Evolutionary conservation across 2,329 filamentous ascomycete genomes (phyloP), one percentile per base, ranked within the genome.

Genomic region (Drechmeria coniospora): DNA sequence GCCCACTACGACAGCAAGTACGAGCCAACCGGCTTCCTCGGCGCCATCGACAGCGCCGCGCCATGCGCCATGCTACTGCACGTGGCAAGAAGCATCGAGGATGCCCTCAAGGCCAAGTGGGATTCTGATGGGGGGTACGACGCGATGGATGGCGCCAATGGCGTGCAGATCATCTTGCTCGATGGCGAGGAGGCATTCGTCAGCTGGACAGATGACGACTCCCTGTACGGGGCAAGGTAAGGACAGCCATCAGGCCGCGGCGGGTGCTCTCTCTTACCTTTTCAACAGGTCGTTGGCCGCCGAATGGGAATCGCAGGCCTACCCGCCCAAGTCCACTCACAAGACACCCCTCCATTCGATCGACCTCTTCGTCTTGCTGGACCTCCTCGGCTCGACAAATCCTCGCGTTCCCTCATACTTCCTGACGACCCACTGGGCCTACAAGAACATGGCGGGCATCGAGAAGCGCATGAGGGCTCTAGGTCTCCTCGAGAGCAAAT

Each of bases 111-210:
- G 17, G 67, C 65, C 46, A 92, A 87, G 55, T 95, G 90, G 81
- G 65, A 69, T 17, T 65, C 64, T 18, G 81, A 86, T 69, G 51
- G 71, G 37, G 61, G 66, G 4, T 61, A 59, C 2, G 50, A 53
- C 15, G 63, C 57, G 2, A 52, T 90, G 14, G 81, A 84, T 23
- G 79, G 78, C 40, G 73, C 81, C 37, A 75, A 73, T 45, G 87
- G 87, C 1, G 65, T 98, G 19, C 90, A 95, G 57, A 79, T 98
- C 16, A 39, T 98, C 16, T 66, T 98, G 30, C 56, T 98, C 6
- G 90, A 98, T 45, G 90, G 90, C 4, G 90, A 98, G 55, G 90
- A 98, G 53, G 86, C 90, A 0, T 98, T 92, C 53, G 57, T 70
- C 14, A 53, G 52, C 1, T 98, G 90, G 90, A 79, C 74, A 1